Percentiles rank a stretch among this genome's conserved stretches.
phyloP scores from a whole-genome alignment of 306 rosid species.

The Crataegus laevigata region DNA sequence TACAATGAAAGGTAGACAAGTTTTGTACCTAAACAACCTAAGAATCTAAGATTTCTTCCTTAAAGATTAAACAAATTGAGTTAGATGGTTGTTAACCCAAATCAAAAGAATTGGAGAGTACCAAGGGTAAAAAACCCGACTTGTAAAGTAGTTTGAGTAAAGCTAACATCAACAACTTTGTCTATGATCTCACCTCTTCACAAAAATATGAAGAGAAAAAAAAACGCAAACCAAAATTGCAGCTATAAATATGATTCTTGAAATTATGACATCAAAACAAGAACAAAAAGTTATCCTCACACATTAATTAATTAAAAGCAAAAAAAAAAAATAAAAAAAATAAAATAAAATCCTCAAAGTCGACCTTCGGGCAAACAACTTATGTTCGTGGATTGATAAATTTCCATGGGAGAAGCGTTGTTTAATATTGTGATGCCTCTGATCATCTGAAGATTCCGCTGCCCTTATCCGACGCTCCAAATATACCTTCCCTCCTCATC shows the following conservation, averaged over 20 bases:
- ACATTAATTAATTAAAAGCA: neutral
- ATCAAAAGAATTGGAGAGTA: neutral
- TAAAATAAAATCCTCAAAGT: neutral
- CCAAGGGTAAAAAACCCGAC: neutral
- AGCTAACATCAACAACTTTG: neutral
- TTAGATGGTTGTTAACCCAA: neutral
- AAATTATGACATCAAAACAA: neutral
- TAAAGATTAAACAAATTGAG: neutral
- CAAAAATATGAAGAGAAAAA: neutral
- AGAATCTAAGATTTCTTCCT: neutral
- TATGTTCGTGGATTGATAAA: neutral
- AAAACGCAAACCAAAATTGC: neutral
- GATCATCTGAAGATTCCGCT: constrained; percentile 39
- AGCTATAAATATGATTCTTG: neutral
- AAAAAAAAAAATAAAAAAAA: neutral
- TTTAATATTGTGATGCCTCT: neutral
- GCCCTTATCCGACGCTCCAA: constrained; percentile 55
- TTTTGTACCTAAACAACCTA: neutral
- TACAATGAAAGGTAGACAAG: neutral
- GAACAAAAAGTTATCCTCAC: neutral
- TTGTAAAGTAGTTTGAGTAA: neutral
- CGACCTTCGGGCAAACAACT: neutral
- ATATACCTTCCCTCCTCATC: constrained; percentile 72
- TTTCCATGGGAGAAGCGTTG: neutral
- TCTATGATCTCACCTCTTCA: neutral